Base-by-base conservation (phyloP, 139 green algal genomes). In the Chlorella vulgaris region DNA sequence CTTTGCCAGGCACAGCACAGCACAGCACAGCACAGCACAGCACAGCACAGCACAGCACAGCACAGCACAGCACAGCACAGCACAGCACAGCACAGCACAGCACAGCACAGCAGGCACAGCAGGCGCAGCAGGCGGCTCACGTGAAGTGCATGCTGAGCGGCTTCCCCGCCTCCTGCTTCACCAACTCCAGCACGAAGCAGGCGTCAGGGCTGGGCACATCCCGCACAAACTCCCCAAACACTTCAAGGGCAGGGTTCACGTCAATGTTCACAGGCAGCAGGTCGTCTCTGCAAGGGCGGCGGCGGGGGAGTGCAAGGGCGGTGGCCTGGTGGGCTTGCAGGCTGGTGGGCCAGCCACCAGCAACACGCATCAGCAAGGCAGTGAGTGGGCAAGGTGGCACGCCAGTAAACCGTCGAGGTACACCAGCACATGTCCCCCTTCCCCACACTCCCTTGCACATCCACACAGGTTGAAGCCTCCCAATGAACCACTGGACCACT, bases 91-190 rank as follows among this genome's bases (percentile, higher is more conserved):
- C n/a, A n/a, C n/a, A n/a, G n/a, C n/a, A n/a, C n/a, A 7, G 61
- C 61, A 68, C 61, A 38, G n/a, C 55, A 22, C 8, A 13, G 7
- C 55, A 7, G 15, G 31, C 6, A 22, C 19, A 5, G 19, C 55
- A 31, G 5, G 31, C 55, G 8, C 19, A n/a, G 15, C 61, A 39
- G n/a, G n/a, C n/a, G 15, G 2, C 74, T 81, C 39, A 81, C 74
- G 77, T 76, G 65, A 82, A 82, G 65, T 82, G 77, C 51, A 76
- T 5, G 24, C n/a, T 55, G 31, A 43, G 51, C 31, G 77, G 63
- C 33, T 76, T 69, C 10, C 47, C 63, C 24, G 63, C 43, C 55
- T 67, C 63, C 50, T 82, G 63, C 63, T 67, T 66, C 65, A 68
- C 65, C 63, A 82, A 15, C 47, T 75, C 65, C 43, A 82, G 65